phyloP scores from a whole-genome alignment of 768 basidiomycete genomes.

The Naematelia aurantialba region DNA sequence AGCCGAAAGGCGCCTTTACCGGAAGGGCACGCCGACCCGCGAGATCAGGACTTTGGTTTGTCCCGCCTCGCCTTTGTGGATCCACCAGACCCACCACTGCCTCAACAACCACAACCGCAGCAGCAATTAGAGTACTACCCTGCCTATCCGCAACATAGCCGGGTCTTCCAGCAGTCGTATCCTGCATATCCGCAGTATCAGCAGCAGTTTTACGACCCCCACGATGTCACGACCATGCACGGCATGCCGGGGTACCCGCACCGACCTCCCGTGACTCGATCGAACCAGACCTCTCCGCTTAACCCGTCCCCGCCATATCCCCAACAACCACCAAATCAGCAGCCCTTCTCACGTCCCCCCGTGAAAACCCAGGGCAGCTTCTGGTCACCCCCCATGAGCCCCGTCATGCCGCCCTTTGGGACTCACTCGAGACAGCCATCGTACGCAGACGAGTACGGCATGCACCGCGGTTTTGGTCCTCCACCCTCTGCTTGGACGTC shows the following conservation, averaged over 20 bases:
- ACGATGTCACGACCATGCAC: not conserved
- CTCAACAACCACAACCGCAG: not conserved
- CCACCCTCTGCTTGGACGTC: constrained; percentile 14
- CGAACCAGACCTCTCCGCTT: constrained; percentile 2
- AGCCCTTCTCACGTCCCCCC: not conserved
- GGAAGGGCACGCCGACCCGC: not conserved
- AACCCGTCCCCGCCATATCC: constrained; percentile 4
- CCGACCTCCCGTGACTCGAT: constrained; percentile 1
- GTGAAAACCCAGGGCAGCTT: constrained; percentile 4
- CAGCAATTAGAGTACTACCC: not conserved
- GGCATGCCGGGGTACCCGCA: not conserved
- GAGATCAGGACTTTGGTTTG: not conserved
- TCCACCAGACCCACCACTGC: not conserved
- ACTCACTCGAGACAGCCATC: constrained; percentile 9
- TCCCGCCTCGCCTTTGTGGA: not conserved
- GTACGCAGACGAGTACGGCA: constrained; percentile 13
- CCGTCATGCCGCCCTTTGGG: not conserved
- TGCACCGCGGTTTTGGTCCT: not conserved
- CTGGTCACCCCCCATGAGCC: constrained; percentile 15
- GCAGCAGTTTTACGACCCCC: not conserved
- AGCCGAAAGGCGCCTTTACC: not conserved
- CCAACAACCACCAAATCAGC: constrained; percentile 2
- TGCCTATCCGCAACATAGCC: not conserved
- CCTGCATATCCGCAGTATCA: not conserved
- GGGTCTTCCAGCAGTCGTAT: not conserved